Base-by-base conservation (phyloP, 371 early-diverging fungal genomes). In the Rhizomucor miehei region DNA sequence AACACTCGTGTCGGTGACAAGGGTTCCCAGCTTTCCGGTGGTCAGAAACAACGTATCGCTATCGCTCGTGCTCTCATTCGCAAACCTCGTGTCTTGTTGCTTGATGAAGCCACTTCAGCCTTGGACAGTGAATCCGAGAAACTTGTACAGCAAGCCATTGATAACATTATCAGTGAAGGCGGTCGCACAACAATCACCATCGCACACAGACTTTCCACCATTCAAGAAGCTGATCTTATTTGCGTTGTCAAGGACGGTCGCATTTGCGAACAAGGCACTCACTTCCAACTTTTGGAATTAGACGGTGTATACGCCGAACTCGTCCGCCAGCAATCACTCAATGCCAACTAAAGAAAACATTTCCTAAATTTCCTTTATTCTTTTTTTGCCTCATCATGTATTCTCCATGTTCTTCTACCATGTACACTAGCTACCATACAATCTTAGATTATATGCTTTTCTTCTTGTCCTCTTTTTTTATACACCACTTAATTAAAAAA, bases 61-160 rank as follows among this genome's bases (percentile, higher is more conserved):
- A 67, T 75, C 59, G 67, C 89, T 12, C 77, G 66, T 59, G 70
- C 70, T 8, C 44, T 69, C 29, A 65, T 69, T 48, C 67, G 71
- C 4, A 63, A 66, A 14, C 71, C 66, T n/a, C 44, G 46, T 8
- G 57, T 64, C 6, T 55, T 67, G 11, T 82, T 99, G 34, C 69
- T 99, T 34, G 99, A 99, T 64, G 99, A 99, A 67, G 96, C 99
- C 0, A 99, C 99, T 0, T 89, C 92, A 3, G 95, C 97, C 0
- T 62, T 97, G 44, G 97, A 97, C 69, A 85, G 89, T 21, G 86
- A 91, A 61, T 86, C 89, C 40, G 99, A 99, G 69, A 85, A 84
- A 55, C 66, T 92, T 19, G 92, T 99, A 4, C 94, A 97, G 62
- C 79, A 80, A 46, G 97, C 94, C 0, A 73, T 98, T 37, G 90